Base-by-base conservation (phyloP, 805 yeast species). In the Candida morakotiae region DNA sequence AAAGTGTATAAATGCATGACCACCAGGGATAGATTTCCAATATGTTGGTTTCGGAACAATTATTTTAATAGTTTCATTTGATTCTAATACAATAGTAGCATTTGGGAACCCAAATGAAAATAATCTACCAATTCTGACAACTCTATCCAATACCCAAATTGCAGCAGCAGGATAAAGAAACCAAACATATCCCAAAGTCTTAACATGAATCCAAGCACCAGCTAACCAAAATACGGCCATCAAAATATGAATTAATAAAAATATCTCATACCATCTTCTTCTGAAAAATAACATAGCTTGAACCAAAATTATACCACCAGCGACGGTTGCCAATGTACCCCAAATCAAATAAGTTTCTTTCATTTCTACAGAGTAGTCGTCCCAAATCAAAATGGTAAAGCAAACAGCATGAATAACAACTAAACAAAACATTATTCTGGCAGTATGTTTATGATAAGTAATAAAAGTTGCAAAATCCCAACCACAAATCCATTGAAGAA, bases 401-500 rank as follows among this genome's bases (percentile, higher is more conserved):
- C 60, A 44, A 17, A 55, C 46, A 2, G 60, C 52, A 38, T 66
- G 72, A 15, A 62, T 41, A 15, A 57, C 28, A 20, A 58, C 49
- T 39, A 62, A 46, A 15, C 47, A 26, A 20, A 61, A 45, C 5
- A 48, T 41, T 9, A 55, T 35, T 44, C 71, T 51, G 4, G 71
- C 71, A 24, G 64, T 53, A 73, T 75, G 71, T 47, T 67, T 67
- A 45, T 72, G 77, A 43, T 56, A 67, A 10, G 60, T 45, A 24
- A 68, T 61, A 46, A 65, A 70, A 2, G 68, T 56, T 18, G 66
- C 56, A 48, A 55, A 70, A 31, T 59, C 62, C 81, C 83, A 75
- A 19, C 81, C 73, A 0, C 85, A 75, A 11, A 75, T 14, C 75
- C 76, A 74, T 43, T 72, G 78, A 39, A 80, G 53, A 35, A 81